Evolutionary conservation across 805 yeast genomes (phyloP).

Genomic region (Pichia pseudocactophila): DNA sequence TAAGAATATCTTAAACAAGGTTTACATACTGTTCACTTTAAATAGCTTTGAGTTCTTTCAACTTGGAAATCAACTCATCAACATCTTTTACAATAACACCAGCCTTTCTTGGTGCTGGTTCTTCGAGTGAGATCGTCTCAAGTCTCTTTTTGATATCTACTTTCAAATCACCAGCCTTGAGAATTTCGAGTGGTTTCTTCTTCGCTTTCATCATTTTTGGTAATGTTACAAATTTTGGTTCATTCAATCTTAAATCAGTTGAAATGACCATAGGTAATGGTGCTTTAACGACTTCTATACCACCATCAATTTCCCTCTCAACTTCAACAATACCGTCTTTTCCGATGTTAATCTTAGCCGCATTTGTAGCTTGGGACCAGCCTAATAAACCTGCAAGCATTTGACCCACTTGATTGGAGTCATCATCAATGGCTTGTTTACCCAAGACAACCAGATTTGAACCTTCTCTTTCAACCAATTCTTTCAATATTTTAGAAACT

Average conservation of each 20-base stretch:
- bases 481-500: slow-evolving; percentile 76
- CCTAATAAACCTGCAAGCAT: slow-evolving; percentile 86
- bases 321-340: slow-evolving; percentile 51
- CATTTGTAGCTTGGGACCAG: slow-evolving; percentile 97
- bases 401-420: slow-evolving; percentile 91
- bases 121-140: slow-evolving; percentile 64
- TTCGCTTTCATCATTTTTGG: slow-evolving; percentile 98
- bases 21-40: slow-evolving; percentile 20
- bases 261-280: slow-evolving; percentile 79
- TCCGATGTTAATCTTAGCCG: slow-evolving; percentile 67
- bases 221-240: slow-evolving; percentile 90
- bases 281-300: slow-evolving; percentile 74
- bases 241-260: slow-evolving; percentile 88
- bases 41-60: slow-evolving; percentile 69
- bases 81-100: slow-evolving; percentile 76
- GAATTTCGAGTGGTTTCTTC: slow-evolving; percentile 78
- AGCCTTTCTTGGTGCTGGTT: slow-evolving; percentile 75
- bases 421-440: slow-evolving; percentile 95
- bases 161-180: slow-evolving; percentile 60
- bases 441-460: slow-evolving; percentile 84
- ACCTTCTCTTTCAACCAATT: slow-evolving; percentile 59
- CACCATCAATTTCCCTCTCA: slow-evolving; percentile 93
- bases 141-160: slow-evolving; percentile 56
- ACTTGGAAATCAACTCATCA: slow-evolving; percentile 70
- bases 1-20: background rate